A percentile compares a stretch with the other conserved stretches of the same genome.
phyloP scores from a whole-genome alignment of 2,329 filamentous ascomycete species.

The Davidsoniella virescens region DNA sequence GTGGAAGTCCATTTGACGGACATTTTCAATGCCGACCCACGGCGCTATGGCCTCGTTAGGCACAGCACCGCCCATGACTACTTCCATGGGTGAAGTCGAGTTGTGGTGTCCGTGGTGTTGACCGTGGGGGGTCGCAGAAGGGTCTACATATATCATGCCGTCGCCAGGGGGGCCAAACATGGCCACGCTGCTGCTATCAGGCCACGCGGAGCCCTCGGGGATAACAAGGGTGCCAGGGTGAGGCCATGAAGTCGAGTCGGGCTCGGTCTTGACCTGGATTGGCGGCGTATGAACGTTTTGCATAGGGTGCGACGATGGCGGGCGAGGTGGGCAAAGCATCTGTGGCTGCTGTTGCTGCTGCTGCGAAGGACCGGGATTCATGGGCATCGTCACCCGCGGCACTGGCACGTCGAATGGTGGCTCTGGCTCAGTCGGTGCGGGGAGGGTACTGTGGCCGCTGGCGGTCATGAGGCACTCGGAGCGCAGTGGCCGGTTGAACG shows the following conservation, averaged over 20 bases:
- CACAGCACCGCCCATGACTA: slow-evolving; percentile 7
- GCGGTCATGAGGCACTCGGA: slow-evolving; percentile 13
- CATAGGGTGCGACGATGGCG: slow-evolving; percentile 11
- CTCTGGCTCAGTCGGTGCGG: slow-evolving; percentile 6
- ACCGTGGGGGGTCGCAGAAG: not conserved
- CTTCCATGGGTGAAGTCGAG: slow-evolving; percentile 5
- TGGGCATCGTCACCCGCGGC: not conserved
- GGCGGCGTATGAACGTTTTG: slow-evolving; percentile 3
- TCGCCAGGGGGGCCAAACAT: slow-evolving; percentile 13
- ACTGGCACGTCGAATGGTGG: slow-evolving; percentile 5
- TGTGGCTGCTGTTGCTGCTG: slow-evolving; percentile 10
- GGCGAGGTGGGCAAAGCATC: slow-evolving; percentile 5
- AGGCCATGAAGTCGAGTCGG: slow-evolving; percentile 18
- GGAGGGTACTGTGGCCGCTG: slow-evolving; percentile 10
- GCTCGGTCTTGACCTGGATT: slow-evolving; percentile 7
- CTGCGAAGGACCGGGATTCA: not conserved
- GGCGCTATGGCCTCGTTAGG: slow-evolving; percentile 7
- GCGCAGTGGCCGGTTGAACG: slow-evolving; percentile 15
- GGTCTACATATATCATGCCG: slow-evolving; percentile 6
- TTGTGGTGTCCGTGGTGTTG: not conserved
- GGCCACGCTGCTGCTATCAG: slow-evolving; percentile 18
- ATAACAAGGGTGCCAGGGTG: slow-evolving; percentile 27
- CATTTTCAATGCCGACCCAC: slow-evolving; percentile 6
- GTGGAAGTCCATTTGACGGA: slow-evolving; percentile 6
- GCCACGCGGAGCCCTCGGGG: slow-evolving; percentile 23